These are phyloP conservation scores for Candida railenensis DNA, from an alignment of 805 yeast genomes.

Conservation along the genomic window DNA sequence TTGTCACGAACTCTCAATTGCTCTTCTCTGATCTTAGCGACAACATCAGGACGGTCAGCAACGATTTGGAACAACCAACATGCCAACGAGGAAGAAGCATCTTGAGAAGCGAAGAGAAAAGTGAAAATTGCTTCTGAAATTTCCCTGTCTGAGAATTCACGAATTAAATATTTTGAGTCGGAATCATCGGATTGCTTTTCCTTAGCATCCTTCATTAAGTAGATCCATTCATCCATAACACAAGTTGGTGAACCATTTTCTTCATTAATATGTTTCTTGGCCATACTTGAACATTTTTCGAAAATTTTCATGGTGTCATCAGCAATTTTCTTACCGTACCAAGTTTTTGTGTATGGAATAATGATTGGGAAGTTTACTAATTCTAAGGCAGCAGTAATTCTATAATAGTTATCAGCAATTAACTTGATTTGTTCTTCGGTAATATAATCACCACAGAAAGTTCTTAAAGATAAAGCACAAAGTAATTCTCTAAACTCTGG, in stretches of 20 bases:
- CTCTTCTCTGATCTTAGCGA: slow-evolving; percentile 84
- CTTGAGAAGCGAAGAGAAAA: slow-evolving; percentile 95
- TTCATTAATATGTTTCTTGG: slow-evolving; percentile 72
- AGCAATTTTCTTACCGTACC: slow-evolving; percentile 95
- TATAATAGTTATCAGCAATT: slow-evolving; percentile 89
- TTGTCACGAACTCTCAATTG: slow-evolving; percentile 80
- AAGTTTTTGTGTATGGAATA: slow-evolving; percentile 92
- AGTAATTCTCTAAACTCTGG: slow-evolving; percentile 92
- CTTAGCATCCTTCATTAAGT: slow-evolving; percentile 74
- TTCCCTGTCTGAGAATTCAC: slow-evolving; percentile 87
- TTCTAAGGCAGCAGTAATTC: slow-evolving; percentile 93
- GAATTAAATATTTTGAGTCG: slow-evolving; percentile 58
- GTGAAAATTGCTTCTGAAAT: slow-evolving; percentile 97
- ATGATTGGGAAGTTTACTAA: slow-evolving; percentile 97
- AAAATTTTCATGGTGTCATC: slow-evolving; percentile 92
- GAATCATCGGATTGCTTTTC: slow-evolving; percentile 48
- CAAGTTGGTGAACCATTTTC: slow-evolving; percentile 78
- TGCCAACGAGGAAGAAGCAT: slow-evolving; percentile 94
- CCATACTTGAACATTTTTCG: slow-evolving; percentile 82
- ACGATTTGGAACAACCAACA: slow-evolving; percentile 98
- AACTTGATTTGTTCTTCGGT: slow-evolving; percentile 85
- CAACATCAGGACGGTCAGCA: slow-evolving; percentile 93
- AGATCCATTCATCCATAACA: slow-evolving; percentile 95
- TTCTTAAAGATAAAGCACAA: slow-evolving; percentile 90
- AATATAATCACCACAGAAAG: slow-evolving; percentile 95